Conservation (phyloP, 129 eudicot species). For the Arctium lappa region DNA sequence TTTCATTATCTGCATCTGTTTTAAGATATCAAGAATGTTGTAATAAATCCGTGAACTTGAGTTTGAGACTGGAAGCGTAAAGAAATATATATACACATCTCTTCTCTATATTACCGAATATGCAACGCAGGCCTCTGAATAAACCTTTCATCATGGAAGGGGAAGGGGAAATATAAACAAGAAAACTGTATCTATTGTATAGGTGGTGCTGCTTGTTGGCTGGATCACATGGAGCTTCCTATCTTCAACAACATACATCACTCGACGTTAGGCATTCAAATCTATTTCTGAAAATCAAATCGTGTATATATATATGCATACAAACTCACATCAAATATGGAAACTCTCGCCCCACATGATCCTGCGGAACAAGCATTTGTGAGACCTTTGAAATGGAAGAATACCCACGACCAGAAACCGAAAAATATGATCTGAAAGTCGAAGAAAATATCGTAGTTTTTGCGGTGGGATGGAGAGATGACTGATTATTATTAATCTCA, state of each 20-base stretch:
- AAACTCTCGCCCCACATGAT: slow-evolving; percentile 45
- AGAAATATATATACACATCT: not conserved
- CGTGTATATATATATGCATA: not conserved
- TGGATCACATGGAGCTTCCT: slow-evolving; percentile 50
- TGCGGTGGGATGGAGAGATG: slow-evolving; percentile 3
- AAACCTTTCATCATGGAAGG: slow-evolving; percentile 45
- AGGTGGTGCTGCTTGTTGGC: slow-evolving; percentile 30
- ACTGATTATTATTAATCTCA: not conserved
- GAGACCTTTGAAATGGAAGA: slow-evolving; percentile 26
- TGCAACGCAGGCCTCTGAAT: slow-evolving; percentile 40
- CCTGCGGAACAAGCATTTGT: slow-evolving; percentile 32
- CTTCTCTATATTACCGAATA: slow-evolving; percentile 21
- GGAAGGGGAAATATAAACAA: slow-evolving; percentile 19
- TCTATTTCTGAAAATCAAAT: not conserved
- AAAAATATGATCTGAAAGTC: slow-evolving; percentile 6
- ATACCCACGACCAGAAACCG: slow-evolving; percentile 20
- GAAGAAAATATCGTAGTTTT: not conserved
- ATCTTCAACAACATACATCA: slow-evolving; percentile 33
- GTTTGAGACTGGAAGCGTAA: not conserved
- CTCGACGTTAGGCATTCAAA: slow-evolving; percentile 14
- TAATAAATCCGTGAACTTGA: not conserved
- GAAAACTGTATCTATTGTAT: slow-evolving; percentile 13
- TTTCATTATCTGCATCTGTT: slow-evolving; percentile 41
- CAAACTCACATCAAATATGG: slow-evolving; percentile 25
- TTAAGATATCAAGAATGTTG: not conserved